Evolutionary conservation across 2,329 filamentous ascomycete genomes (phyloP).

Genomic region (Fusarium avenaceum): DNA sequence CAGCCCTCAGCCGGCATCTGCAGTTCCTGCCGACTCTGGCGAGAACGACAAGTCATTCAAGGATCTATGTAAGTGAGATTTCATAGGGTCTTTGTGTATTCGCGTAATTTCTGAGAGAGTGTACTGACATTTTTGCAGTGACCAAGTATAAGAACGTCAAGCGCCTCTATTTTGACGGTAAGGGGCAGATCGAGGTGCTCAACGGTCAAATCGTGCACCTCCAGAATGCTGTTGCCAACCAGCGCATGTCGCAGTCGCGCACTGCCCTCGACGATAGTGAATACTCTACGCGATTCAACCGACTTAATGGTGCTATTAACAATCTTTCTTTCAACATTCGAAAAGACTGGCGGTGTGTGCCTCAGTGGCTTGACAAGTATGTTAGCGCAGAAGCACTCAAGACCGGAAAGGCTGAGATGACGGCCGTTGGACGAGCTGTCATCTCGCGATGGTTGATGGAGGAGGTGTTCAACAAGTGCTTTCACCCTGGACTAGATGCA

Average conservation of each 20-base stretch:
- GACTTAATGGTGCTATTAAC: slow-evolving; percentile 92
- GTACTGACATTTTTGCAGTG: slow-evolving; percentile 66
- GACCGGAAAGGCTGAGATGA: slow-evolving; percentile 97
- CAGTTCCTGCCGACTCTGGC: slow-evolving; percentile 52
- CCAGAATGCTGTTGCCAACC: slow-evolving; percentile 97
- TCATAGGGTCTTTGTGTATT: not conserved
- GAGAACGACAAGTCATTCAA: slow-evolving; percentile 70
- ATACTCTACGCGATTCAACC: slow-evolving; percentile 88
- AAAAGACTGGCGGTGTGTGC: slow-evolving; percentile 90
- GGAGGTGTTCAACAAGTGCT: slow-evolving; percentile 90
- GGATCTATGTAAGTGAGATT: slow-evolving; percentile 64
- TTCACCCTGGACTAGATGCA: slow-evolving; percentile 88
- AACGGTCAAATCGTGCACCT: slow-evolving; percentile 90
- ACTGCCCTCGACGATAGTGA: slow-evolving; percentile 96
- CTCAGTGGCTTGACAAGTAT: slow-evolving; percentile 81
- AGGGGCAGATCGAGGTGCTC: slow-evolving; percentile 89
- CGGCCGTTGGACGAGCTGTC: slow-evolving; percentile 88
- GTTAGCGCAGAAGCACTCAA: slow-evolving; percentile 88
- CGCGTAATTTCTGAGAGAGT: not conserved
- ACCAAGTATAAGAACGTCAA: slow-evolving; percentile 99
- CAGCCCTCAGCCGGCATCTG: slow-evolving; percentile 67
- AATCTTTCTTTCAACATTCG: slow-evolving; percentile 96
- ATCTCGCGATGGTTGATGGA: slow-evolving; percentile 92
- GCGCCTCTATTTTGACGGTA: slow-evolving; percentile 96
- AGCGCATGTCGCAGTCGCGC: slow-evolving; percentile 92